Evolutionary conservation across 495 filamentous ascomycete genomes (phyloP).

Genomic region (Pseudomonodictys pantanalensis): DNA sequence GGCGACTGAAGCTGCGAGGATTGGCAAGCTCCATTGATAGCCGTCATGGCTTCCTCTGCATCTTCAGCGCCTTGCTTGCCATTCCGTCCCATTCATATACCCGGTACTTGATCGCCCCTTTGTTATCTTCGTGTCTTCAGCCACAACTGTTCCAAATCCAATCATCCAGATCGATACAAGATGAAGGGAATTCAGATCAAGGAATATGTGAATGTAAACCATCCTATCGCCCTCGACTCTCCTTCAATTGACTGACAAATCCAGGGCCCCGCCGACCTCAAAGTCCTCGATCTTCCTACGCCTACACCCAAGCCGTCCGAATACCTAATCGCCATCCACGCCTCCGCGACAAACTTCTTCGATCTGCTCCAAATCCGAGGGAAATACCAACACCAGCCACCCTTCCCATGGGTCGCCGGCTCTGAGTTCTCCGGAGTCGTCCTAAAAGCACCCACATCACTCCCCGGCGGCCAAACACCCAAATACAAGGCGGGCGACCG

Average conservation of each 20-base stretch:
- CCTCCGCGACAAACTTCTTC: slow-evolving; percentile 91
- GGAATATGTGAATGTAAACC: slow-evolving; percentile 73
- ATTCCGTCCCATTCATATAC: too few species aligned
- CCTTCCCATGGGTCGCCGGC: slow-evolving; percentile 83
- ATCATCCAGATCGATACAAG: not conserved
- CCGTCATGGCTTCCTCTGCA: too few species aligned
- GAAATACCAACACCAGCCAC: slow-evolving; percentile 66
- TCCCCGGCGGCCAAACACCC: slow-evolving; percentile 34
- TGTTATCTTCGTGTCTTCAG: not conserved
- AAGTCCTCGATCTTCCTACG: slow-evolving; percentile 66
- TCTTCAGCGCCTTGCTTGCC: too few species aligned
- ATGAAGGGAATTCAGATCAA: slow-evolving; percentile 86
- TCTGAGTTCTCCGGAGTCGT: slow-evolving; percentile 82
- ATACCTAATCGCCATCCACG: slow-evolving; percentile 87
- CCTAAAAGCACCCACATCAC: slow-evolving; percentile 57
- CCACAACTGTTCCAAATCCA: not conserved
- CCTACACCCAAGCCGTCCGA: slow-evolving; percentile 65
- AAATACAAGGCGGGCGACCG: slow-evolving; percentile 72
- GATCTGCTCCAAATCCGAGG: slow-evolving; percentile 87
- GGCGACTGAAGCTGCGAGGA: not conserved
- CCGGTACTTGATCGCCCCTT: too few species aligned
- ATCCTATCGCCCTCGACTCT: not conserved
- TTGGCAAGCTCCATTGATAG: too few species aligned
- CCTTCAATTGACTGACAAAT: slow-evolving; percentile 5
- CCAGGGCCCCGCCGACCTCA: slow-evolving; percentile 76